Evolutionary conservation across 1,284 basidiomycete genomes (phyloP).

Genomic region (Boletus sp.): DNA sequence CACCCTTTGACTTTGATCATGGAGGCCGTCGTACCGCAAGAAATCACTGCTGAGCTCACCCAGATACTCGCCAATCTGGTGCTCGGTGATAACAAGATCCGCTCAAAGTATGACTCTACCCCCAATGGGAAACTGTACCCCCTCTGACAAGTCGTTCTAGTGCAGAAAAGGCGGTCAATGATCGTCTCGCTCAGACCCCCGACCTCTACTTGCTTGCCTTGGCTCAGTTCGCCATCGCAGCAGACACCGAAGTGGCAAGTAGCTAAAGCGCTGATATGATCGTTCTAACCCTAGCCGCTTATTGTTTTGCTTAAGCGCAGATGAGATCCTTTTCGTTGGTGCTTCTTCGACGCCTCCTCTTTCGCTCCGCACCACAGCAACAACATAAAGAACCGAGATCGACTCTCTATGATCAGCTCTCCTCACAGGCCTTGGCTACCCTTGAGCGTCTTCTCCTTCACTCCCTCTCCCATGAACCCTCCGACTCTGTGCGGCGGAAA

Average conservation of each 20-base stretch:
- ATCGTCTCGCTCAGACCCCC: slow-evolving; percentile 67
- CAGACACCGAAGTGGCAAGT: slow-evolving; percentile 70
- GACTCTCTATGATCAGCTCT: slow-evolving; percentile 70
- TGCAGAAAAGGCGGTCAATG: slow-evolving; percentile 75
- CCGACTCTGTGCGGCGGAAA: slow-evolving; percentile 57
- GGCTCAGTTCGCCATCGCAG: slow-evolving; percentile 67
- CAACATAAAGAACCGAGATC: slow-evolving; percentile 37
- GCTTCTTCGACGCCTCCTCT: slow-evolving; percentile 69
- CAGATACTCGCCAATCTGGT: slow-evolving; percentile 81
- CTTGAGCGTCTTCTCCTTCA: slow-evolving; percentile 70
- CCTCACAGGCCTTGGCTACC: slow-evolving; percentile 56
- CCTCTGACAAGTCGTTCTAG: slow-evolving; percentile 34
- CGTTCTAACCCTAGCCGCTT: slow-evolving; percentile 7
- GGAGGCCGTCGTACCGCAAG: slow-evolving; percentile 51
- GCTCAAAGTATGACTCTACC: slow-evolving; percentile 42
- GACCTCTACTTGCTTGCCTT: slow-evolving; percentile 73
- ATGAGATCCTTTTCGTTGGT: slow-evolving; percentile 82
- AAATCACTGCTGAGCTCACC: slow-evolving; percentile 67
- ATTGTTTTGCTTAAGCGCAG: slow-evolving; percentile 34
- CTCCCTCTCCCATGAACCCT: slow-evolving; percentile 57
- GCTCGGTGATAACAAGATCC: slow-evolving; percentile 73
- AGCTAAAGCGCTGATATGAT: slow-evolving; percentile 1
- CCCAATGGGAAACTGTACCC: neutral
- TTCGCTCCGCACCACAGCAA: slow-evolving; percentile 44
- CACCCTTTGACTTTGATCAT: slow-evolving; percentile 23